Percentiles rank a stretch among this genome's conserved stretches.
phyloP scores from a whole-genome alignment of 2,329 filamentous ascomycete species.

The Exserohilum turcica region DNA sequence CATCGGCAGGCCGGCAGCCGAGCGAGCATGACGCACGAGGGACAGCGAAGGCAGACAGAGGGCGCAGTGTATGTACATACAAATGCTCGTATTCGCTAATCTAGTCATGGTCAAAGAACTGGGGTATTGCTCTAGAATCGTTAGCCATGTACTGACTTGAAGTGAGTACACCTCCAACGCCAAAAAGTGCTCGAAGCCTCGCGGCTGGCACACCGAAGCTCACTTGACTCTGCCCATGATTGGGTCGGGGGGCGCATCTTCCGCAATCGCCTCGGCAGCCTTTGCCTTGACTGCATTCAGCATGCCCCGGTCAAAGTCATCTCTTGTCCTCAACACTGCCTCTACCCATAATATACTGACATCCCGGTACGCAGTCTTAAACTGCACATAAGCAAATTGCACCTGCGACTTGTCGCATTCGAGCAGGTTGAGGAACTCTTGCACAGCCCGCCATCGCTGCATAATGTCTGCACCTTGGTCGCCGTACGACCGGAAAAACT shows the following conservation, averaged over 20 bases:
- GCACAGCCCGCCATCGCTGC: constrained; percentile 88
- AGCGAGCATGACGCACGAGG: background rate
- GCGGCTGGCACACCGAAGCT: background rate
- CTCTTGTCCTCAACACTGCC: constrained; percentile 79
- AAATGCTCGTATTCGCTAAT: constrained; percentile 8
- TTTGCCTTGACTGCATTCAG: constrained; percentile 83
- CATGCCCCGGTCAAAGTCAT: constrained; percentile 94
- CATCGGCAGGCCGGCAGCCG: background rate
- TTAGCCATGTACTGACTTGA: constrained; percentile 7
- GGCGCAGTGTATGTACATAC: background rate
- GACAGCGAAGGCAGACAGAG: background rate
- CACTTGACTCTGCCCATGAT: constrained; percentile 93
- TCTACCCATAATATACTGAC: constrained; percentile 95
- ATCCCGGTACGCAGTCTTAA: constrained; percentile 92
- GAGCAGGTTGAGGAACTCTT: constrained; percentile 81
- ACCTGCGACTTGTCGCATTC: constrained; percentile 73
- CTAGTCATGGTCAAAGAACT: constrained; percentile 5
- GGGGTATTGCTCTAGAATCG: constrained; percentile 10
- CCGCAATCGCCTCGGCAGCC: constrained; percentile 83
- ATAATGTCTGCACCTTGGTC: constrained; percentile 69
- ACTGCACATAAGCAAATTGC: constrained; percentile 76
- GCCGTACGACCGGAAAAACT: constrained; percentile 72
- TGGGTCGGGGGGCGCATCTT: constrained; percentile 74
- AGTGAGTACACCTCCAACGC: constrained; percentile 8
- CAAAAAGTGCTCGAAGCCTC: background rate